Base-by-base conservation (phyloP, 2,329 filamentous ascomycete genomes). In the Rhynchosporium agropyri region DNA sequence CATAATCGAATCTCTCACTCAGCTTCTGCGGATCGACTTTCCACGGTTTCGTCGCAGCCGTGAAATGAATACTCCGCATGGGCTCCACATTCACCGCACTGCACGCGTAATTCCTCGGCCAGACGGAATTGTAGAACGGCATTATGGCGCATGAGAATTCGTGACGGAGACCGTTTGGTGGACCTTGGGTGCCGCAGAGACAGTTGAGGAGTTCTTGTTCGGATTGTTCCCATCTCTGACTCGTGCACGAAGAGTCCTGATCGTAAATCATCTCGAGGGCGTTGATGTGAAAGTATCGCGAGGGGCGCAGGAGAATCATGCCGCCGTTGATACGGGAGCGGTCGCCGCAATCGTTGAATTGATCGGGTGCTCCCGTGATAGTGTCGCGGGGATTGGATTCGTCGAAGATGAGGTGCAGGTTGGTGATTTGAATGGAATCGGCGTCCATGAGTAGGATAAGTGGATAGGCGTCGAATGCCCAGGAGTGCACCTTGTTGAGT, bases 151-250 rank as follows among this genome's bases (percentile, higher is more conserved):
- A 63, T 20, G n/a, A 31, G 53, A 63, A 63, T 15, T 63, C 62
- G 0, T 58, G 58, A 15, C 62, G 31, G 6, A 42, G 6, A 26
- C 55, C 61, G 5, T 33, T 31, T 10, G 49, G 33, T 7, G 50
- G 20, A 13, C 53, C 46, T 20, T 48, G 26, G 7, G 29, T 43
- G 7, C 62, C 62, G 38, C 62, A 63, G 28, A 63, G 49, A 36
- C 62, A 63, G 38, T 63, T 63, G 20, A 63, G 58, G 15, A 63
- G 58, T 26, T 63, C 62, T 40, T 63, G 62, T 31, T 63, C 62
- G 1, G 51, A 57, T 12, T 63, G 62, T 42, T 40, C 12, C 62
- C 62, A 63, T 40, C 51, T 48, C 12, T 58, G 58, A 10, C 29
- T 43, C 1, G 53, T 40, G 46, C 62, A 63, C 4, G 58, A 61